Conservation (phyloP, 331 rosid genomes). For the Cydonia oblonga region DNA sequence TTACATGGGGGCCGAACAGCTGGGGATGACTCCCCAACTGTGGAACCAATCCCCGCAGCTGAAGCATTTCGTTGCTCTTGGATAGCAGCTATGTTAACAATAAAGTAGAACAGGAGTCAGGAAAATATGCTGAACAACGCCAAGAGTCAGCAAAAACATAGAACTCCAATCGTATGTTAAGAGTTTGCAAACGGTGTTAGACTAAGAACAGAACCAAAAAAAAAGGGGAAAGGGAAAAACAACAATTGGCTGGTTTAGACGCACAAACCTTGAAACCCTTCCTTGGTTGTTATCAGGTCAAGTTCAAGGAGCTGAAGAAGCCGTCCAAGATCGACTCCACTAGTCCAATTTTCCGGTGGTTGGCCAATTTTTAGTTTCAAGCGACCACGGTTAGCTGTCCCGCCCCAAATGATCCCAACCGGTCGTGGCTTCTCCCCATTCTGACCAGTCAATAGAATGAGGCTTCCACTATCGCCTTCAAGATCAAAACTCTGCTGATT, state of each 20-base stretch:
- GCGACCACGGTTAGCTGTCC: slow-evolving; percentile 95
- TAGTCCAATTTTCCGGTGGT: slow-evolving; percentile 95
- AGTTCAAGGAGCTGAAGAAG: slow-evolving; percentile 93
- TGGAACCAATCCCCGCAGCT: slow-evolving; percentile 64
- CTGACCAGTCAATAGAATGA: slow-evolving; percentile 72
- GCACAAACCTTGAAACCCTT: slow-evolving; percentile 73
- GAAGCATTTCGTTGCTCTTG: slow-evolving; percentile 51
- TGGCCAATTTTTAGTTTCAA: slow-evolving; percentile 81
- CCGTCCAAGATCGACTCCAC: slow-evolving; percentile 99
- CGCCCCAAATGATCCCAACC: slow-evolving; percentile 98
- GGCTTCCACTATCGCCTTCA: slow-evolving; percentile 99
- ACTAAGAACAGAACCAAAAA: background rate
- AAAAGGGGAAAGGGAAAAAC: background rate
- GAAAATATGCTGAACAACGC: background rate
- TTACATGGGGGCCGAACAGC: slow-evolving; percentile 29
- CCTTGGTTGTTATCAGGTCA: slow-evolving; percentile 73
- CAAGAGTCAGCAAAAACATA: slow-evolving; percentile 19
- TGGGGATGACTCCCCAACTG: slow-evolving; percentile 77
- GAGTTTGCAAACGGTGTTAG: background rate
- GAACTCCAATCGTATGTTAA: background rate
- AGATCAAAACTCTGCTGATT: slow-evolving; percentile 96
- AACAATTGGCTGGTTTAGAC: background rate
- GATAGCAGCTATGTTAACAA: slow-evolving; percentile 39
- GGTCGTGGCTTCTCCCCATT: slow-evolving; percentile 76
- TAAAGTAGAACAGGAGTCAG: slow-evolving; percentile 10